phyloP scores from a whole-genome alignment of 768 basidiomycete species.

The Boletus reticuloceps region DNA sequence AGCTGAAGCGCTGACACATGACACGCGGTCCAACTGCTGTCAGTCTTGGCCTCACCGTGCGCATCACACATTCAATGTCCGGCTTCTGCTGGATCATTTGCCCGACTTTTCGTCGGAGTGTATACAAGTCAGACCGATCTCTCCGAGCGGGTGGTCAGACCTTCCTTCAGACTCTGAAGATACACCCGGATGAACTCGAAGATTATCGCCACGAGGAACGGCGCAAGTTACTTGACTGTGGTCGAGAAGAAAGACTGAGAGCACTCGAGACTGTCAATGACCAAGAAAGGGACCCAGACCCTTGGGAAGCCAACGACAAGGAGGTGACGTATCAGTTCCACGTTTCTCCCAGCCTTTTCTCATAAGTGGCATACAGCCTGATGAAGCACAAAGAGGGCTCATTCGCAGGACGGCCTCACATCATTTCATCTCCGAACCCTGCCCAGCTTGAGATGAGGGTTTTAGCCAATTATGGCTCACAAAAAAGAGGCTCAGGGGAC shows the following conservation, averaged over 20 bases:
- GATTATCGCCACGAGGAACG: slow-evolving; percentile 70
- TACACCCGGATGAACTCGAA: slow-evolving; percentile 57
- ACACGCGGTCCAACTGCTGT: not conserved
- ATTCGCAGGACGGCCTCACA: slow-evolving; percentile 77
- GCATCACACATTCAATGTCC: slow-evolving; percentile 68
- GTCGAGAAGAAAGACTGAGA: slow-evolving; percentile 61
- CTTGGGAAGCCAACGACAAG: slow-evolving; percentile 69
- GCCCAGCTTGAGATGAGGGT: slow-evolving; percentile 86
- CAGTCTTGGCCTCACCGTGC: slow-evolving; percentile 18
- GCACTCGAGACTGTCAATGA: slow-evolving; percentile 49
- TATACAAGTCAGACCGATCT: not conserved
- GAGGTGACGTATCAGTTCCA: slow-evolving; percentile 42
- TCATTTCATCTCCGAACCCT: slow-evolving; percentile 70
- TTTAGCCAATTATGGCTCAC: slow-evolving; percentile 78
- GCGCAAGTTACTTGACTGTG: slow-evolving; percentile 53
- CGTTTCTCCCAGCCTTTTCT: not conserved
- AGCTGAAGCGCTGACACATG: slow-evolving; percentile 2
- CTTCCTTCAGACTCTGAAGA: slow-evolving; percentile 86
- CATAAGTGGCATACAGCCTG: slow-evolving; percentile 20
- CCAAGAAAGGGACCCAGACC: slow-evolving; percentile 39
- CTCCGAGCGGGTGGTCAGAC: slow-evolving; percentile 73
- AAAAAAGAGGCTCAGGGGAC: slow-evolving; percentile 74
- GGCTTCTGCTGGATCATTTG: slow-evolving; percentile 64
- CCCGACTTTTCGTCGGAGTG: slow-evolving; percentile 16
- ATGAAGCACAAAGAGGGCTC: slow-evolving; percentile 46